phyloP scores from a whole-genome alignment of 805 yeast species.

The Metschnikowia borealis region DNA sequence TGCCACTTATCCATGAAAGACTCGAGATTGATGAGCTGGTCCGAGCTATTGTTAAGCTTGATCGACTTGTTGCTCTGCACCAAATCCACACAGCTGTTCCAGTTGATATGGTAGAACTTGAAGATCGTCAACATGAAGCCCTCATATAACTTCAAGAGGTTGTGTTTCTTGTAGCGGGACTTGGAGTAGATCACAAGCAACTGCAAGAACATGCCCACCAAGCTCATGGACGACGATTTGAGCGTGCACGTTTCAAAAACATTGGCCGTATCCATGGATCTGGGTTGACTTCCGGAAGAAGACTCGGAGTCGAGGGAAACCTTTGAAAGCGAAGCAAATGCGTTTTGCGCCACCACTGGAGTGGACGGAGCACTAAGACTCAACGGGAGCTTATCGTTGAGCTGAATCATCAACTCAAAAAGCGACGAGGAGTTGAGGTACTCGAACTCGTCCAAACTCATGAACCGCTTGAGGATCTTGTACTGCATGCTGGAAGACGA shows the following conservation, averaged over 20 bases:
- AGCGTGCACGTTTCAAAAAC: constrained; percentile 6
- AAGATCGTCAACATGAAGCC: constrained; percentile 31
- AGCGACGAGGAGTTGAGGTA: constrained; percentile 26
- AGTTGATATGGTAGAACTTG: constrained; percentile 39
- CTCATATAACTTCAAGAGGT: constrained; percentile 28
- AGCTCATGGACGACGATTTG: constrained; percentile 28
- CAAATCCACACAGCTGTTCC: constrained; percentile 35
- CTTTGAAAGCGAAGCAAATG: constrained; percentile 9
- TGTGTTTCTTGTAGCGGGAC: constrained; percentile 30
- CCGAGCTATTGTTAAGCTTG: constrained; percentile 33
- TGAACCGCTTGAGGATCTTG: constrained; percentile 23
- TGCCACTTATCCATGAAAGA: constrained; percentile 39
- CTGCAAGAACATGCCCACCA: constrained; percentile 33
- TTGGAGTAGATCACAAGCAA: constrained; percentile 31
- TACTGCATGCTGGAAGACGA: constrained; percentile 19
- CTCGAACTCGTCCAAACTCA: constrained; percentile 30
- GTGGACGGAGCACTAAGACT: constrained; percentile 44
- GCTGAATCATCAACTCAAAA: constrained; percentile 33
- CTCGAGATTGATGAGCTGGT: constrained; percentile 31
- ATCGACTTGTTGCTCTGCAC: constrained; percentile 33
- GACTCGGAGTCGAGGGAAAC: constrained; percentile 9
- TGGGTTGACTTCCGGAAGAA: neutral
- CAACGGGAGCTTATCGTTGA: constrained; percentile 41
- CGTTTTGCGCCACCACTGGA: constrained; percentile 24
- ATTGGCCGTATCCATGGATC: neutral